Evolutionary conservation across 805 yeast species (phyloP), one percentile per base, ranked within the genome.

Genomic region (Candida ovalis): DNA sequence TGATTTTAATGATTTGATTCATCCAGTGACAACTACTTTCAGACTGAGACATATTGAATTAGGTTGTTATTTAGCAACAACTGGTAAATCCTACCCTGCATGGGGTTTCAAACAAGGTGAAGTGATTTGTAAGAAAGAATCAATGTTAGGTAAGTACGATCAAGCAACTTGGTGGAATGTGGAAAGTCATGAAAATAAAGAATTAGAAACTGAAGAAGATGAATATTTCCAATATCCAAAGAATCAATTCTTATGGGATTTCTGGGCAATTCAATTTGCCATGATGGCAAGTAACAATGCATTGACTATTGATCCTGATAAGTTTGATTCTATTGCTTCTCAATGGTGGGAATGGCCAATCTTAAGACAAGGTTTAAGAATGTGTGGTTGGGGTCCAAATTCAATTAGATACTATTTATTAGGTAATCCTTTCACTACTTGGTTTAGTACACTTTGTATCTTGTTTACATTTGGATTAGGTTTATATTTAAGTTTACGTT

Each of bases 31-130:
- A 33, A 77, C 96, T 1, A 82, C 89, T 21, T 81, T 94, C 70
- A 79, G 97, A 68, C 72, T 94, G 56, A 80, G 74, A 60, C 84
- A 84, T 66, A 74, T 74, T 54, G 79, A 66, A 9, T 66, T 89
- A 60, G 86, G 86, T 38, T 95, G 97, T 66, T 91, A 90, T 66
- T 72, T 94, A 62, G 87, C 91, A 55, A 87, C 92, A 13, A 77
- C 94, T 10, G 97, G 97, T 40, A 70, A 73, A 55, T 65, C 80
- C 22, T 82, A 91, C 62, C 99, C 99, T 18, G 82, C 81, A 17
- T 94, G 99, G 99, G 99, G 99, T 19, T 94, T 92, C 78, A 81
- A 89, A 64, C 99, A 94, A 74, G 96, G 96, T 53, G 96, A 87
- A 66, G 88, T 87, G 38, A 78, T 82, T 7, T 87, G 96, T 66